phyloP scores from a whole-genome alignment of 2,329 filamentous ascomycete genomes.

The Fusarium sp. region DNA sequence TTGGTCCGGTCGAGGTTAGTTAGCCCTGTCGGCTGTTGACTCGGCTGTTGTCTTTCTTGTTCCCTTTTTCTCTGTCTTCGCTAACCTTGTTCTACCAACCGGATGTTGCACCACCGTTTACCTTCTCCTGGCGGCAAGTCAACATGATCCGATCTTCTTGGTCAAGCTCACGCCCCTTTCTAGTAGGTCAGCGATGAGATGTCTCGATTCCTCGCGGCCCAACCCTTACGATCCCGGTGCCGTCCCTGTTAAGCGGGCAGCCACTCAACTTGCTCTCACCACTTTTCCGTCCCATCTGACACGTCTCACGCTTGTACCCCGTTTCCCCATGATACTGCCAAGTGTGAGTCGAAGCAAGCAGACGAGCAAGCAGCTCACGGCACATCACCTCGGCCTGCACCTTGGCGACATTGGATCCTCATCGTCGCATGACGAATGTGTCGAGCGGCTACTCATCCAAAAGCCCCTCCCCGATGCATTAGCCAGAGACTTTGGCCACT shows the following conservation, averaged over 20 bases:
- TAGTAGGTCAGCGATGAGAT: conserved; percentile 13
- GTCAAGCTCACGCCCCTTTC: conserved; percentile 17
- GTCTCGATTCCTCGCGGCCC: conserved; percentile 10
- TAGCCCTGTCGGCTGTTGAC: conserved; percentile 12
- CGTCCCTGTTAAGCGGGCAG: conserved; percentile 21
- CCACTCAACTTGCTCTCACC: conserved; percentile 25
- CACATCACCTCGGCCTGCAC: conserved; percentile 34
- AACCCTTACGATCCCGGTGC: conserved; percentile 6
- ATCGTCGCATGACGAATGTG: conserved; percentile 43
- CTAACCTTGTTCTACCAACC: conserved; percentile 25
- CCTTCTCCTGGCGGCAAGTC: conserved; percentile 23
- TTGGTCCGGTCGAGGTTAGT: conserved; percentile 30
- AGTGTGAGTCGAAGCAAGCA: conserved; percentile 19
- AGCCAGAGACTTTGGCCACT: conserved; percentile 40
- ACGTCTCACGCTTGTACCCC: conserved; percentile 34
- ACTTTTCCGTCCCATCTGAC: conserved; percentile 38
- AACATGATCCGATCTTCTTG: conserved; percentile 33
- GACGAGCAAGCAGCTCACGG: conserved; percentile 27
- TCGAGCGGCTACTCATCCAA: conserved; percentile 34
- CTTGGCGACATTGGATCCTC: conserved; percentile 39
- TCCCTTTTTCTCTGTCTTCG: conserved; percentile 19
- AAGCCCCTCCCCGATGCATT: conserved; percentile 35
- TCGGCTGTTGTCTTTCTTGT: conserved; percentile 14
- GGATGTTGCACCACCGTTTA: conserved; percentile 31
- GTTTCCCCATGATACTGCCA: conserved; percentile 28